Base-by-base conservation (phyloP, 306 rosid genomes). In the Prunus davidiana region DNA sequence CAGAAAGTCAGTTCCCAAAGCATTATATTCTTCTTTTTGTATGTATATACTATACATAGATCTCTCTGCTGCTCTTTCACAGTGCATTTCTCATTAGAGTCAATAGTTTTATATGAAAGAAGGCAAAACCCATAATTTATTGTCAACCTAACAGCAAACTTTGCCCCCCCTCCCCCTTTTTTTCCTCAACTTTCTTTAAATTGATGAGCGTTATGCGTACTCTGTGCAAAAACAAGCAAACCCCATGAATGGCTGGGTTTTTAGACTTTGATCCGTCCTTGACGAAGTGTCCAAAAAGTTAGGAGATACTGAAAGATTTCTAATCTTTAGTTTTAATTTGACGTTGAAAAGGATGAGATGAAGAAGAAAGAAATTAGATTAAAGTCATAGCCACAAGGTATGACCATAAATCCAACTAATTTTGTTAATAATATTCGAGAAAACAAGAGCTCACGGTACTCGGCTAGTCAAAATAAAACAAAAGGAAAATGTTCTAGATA, bases 91-190 rank as follows among this genome's bases (percentile, higher is more conserved):
- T 22, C 8, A 24, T 10, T 24, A 4, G 4, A 6, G 66, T 27
- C 65, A 27, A 1, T 27, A 14, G 28, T 38, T 25, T 11, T 20
- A 24, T 60, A 46, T 58, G 20, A 13, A 77, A 57, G 15, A 5
- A 60, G 18, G 5, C 41, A n/a, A 55, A 76, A 19, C 62, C 45
- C 70, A 78, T 57, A 56, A 14, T 58, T 62, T 9, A 66, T 65
- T 38, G 60, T 28, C 65, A 41, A 58, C 71, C 57, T 41, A 83
- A 66, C 76, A 2, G 5, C 41, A 60, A 43, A 71, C 69, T 66
- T 71, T 75, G 72, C 14, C 43, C 49, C 75, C 74, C 55, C 7
- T 32, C 78, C 70, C 19, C 6, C 22, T 25, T 58, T 18, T 67
- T 62, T 4, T 8, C 54, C 5, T n/a, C 41, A 14, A 28, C 5